Evolutionary conservation across 805 yeast species (phyloP), one percentile per base, ranked within the genome.

Genomic region (Scheffersomyces lignosus): DNA sequence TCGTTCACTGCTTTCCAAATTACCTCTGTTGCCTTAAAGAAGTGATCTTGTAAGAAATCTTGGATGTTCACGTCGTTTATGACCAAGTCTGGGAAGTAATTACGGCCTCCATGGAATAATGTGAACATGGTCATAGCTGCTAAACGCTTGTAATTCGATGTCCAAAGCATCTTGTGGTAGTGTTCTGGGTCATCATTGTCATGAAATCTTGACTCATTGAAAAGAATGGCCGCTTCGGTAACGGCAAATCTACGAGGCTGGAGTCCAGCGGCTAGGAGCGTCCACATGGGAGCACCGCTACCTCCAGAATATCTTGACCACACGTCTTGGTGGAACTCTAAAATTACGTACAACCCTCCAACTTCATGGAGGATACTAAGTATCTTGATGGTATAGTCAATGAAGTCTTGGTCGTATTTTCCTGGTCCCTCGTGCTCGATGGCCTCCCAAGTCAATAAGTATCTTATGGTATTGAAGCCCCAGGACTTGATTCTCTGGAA

Each of bases 271-370:
- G 93, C 90, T 52, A 85, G 81, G 3, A 89, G 57, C 0, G 97
- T 89, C 97, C 97, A 90, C 52, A 87, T 51, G 1, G 97, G 97
- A 3, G 96, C 96, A 14, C 97, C 97, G 31, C 87, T 80, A 2
- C 97, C 97, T 4, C 96, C 96, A 8, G 80, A 69, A 54, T 73
- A 86, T 32, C 96, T 74, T 1, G 93, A 82, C 97, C 97, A 90
- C 9, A 83, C 95, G 56, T 90, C 97, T 58, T 90, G 97, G 56
- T 90, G 97, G 1, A 95, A 87, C 53, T 90, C 96, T 46, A 90
- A 56, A 47, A 85, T 80, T 5, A 88, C 87, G 49, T 83, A 85
- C 14, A 89, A 56, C 0, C 90, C 91, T 1, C 93, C 95, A 18
- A 79, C 66, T 14, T 70, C 54, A 31, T 76, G 70, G 10, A 85